A percentile compares a stretch with the other conserved stretches of the same genome.
Evolutionary conservation across 768 basidiomycete species (phyloP).

Genomic region (Lactarius deliciosus): DNA sequence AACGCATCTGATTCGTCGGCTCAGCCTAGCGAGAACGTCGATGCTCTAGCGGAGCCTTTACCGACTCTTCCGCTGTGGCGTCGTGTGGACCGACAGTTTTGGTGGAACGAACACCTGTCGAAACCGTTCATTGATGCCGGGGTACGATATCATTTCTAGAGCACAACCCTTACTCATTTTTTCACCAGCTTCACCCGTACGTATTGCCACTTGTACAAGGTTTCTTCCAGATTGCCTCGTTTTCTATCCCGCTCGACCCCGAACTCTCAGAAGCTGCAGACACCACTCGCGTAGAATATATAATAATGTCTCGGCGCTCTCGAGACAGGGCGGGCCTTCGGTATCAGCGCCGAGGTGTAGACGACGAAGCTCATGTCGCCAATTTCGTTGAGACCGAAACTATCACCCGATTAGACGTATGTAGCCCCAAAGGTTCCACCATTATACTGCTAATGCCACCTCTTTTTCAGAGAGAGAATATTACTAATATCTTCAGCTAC

Average conservation of each 20-base stretch:
- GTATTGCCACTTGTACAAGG: conserved; percentile 94
- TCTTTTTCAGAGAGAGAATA: conserved; percentile 61
- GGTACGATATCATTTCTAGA: conserved; percentile 43
- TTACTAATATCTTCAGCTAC: conserved; percentile 79
- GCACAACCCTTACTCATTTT: neutral
- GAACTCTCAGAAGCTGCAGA: conserved; percentile 41
- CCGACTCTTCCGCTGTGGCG: conserved; percentile 87
- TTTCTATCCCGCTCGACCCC: conserved; percentile 55
- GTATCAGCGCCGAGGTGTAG: conserved; percentile 93
- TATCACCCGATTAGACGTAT: conserved; percentile 76
- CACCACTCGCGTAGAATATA: conserved; percentile 61
- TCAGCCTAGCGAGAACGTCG: conserved; percentile 42
- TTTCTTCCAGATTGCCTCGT: conserved; percentile 74
- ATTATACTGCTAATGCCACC: neutral
- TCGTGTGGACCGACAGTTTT: conserved; percentile 84
- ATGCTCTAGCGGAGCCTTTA: conserved; percentile 68
- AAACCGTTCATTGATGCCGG: conserved; percentile 87
- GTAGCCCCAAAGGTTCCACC: conserved; percentile 28
- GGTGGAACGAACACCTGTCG: conserved; percentile 93
- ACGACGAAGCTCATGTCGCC: conserved; percentile 89
- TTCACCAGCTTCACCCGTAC: conserved; percentile 71
- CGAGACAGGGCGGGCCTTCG: conserved; percentile 88
- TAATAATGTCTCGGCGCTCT: conserved; percentile 82
- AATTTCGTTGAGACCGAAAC: conserved; percentile 97
- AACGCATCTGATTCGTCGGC: conserved; percentile 44